Evolutionary conservation across 192 early-diverging fungal species (phyloP).

Genomic region (Globomyces pollinis-pini): DNA sequence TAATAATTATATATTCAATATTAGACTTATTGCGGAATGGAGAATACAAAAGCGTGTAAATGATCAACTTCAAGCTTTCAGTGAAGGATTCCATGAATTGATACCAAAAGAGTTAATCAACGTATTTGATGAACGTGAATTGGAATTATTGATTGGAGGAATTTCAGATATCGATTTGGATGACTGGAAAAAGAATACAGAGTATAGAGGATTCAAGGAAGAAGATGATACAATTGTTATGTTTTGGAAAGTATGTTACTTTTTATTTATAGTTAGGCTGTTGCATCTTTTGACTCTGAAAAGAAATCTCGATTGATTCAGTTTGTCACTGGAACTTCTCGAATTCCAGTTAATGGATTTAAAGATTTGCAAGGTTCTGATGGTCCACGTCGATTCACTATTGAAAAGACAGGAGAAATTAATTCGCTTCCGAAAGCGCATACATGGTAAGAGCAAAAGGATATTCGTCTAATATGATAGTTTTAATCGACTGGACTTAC

Average conservation of each 20-base stretch:
- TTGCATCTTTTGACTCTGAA: constrained; percentile 80
- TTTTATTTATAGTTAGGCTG: no score
- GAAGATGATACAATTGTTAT: constrained; percentile 89
- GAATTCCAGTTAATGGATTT: constrained; percentile 98
- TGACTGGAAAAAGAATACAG: constrained; percentile 98
- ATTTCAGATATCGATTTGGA: constrained; percentile 94
- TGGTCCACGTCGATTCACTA: constrained; percentile 89
- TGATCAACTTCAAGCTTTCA: constrained; percentile 94
- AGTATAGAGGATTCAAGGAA: constrained; percentile 96
- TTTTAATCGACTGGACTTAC: constrained; percentile 96
- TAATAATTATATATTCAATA: constrained; percentile 10
- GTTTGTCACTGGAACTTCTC: constrained; percentile 95
- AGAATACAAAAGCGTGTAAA: constrained; percentile 82
- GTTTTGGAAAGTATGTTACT: constrained; percentile 99
- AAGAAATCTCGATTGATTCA: constrained; percentile 91
- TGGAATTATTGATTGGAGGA: constrained; percentile 94
- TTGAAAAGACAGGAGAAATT: constrained; percentile 87
- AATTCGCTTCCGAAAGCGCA: constrained; percentile 85
- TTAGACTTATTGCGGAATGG: constrained; percentile 72
- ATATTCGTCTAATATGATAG: constrained; percentile 28
- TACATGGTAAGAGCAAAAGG: constrained; percentile 85
- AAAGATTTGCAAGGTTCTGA: constrained; percentile 96
- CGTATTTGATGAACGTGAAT: constrained; percentile 96
- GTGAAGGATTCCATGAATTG: constrained; percentile 89
- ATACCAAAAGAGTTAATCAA: constrained; percentile 91